Percentiles rank a stretch among this genome's conserved stretches.
phyloP scores from a whole-genome alignment of 148 eudicot genomes.

The Camellia granthamiana region DNA sequence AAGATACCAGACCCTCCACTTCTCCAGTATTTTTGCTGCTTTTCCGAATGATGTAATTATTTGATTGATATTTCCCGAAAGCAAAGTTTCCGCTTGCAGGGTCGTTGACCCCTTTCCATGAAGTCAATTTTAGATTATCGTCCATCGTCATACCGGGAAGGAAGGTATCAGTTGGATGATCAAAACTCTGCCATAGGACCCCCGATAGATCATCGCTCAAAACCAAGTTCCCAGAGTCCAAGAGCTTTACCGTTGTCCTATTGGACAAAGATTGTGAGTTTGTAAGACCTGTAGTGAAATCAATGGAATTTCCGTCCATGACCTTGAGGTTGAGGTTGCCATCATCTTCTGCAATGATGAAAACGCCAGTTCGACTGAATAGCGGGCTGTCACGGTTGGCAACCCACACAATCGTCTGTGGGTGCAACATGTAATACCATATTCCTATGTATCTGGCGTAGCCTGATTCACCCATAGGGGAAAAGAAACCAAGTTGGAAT shows the following conservation, averaged over 20 bases:
- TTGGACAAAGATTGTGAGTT: neutral
- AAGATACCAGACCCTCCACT: neutral
- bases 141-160: slow-evolving; percentile 30
- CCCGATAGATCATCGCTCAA: slow-evolving; percentile 11
- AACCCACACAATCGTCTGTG: slow-evolving; percentile 41
- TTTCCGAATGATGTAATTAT: neutral
- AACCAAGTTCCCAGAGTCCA: slow-evolving; percentile 30
- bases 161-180: slow-evolving; percentile 36
- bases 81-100: slow-evolving; percentile 25
- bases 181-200: slow-evolving; percentile 30
- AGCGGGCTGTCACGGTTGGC: slow-evolving; percentile 39
- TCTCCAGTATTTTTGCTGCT: slow-evolving; percentile 16
- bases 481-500: slow-evolving; percentile 43
- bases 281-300: slow-evolving; percentile 12
- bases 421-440: slow-evolving; percentile 29
- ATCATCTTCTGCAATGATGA: slow-evolving; percentile 24
- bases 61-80: slow-evolving; percentile 13
- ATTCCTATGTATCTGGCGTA: slow-evolving; percentile 32
- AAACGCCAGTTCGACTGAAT: neutral
- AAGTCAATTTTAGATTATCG: slow-evolving; percentile 13
- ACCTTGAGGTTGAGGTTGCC: slow-evolving; percentile 11
- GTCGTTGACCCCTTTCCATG: slow-evolving; percentile 26
- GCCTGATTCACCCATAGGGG: neutral
- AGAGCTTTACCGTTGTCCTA: slow-evolving; percentile 11
- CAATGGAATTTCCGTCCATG: neutral